Evolutionary conservation across 2,329 filamentous ascomycete species (phyloP).

Genomic region (Chaetomium strumarium): DNA sequence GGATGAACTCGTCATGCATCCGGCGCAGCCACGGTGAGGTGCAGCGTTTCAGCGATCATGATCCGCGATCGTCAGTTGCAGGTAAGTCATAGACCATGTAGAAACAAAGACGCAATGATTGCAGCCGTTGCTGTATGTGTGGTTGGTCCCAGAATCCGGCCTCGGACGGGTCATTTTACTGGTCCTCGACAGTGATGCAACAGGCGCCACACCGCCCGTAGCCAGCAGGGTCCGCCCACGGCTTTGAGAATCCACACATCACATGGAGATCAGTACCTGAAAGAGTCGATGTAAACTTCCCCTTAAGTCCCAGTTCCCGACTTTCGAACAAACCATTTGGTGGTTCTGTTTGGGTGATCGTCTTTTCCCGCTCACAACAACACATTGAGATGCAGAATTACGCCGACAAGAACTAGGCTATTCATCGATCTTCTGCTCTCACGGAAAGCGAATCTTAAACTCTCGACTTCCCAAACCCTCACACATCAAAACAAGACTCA

Average conservation of each 20-base stretch:
- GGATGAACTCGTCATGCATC: not conserved
- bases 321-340: not conserved
- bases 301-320: not conserved
- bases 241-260: too few species aligned
- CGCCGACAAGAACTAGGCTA: not conserved
- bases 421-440: not conserved
- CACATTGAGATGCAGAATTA: not conserved
- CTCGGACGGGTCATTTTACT: not conserved
- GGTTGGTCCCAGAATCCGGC: not conserved
- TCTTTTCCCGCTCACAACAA: not conserved
- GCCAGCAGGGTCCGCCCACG: too few species aligned
- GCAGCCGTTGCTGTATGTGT: not conserved
- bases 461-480: not conserved
- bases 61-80: slow-evolving; percentile 2
- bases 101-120: not conserved
- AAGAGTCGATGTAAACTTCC: not conserved
- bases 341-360: not conserved
- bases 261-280: too few species aligned
- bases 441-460: not conserved
- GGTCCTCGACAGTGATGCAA: slow-evolving; percentile 16
- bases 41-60: slow-evolving; percentile 6
- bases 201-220: slow-evolving; percentile 4
- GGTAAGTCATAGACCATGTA: not conserved
- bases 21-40: not conserved
- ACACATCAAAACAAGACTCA: not conserved